phyloP scores from a whole-genome alignment of 441 rosid species.

The Corymbia citriodora region DNA sequence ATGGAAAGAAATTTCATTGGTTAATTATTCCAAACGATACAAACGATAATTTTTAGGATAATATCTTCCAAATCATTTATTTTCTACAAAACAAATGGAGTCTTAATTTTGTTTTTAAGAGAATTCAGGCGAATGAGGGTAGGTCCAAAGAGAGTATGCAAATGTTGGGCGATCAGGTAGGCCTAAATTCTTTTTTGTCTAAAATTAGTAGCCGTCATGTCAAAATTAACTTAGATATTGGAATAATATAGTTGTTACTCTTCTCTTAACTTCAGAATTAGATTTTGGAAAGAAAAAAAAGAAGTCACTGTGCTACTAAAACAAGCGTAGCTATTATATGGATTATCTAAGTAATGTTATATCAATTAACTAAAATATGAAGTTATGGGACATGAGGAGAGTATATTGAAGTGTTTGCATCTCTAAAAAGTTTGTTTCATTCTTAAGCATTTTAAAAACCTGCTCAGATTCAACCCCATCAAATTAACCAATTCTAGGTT shows the following conservation, averaged over 20 bases:
- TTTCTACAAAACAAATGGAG: not conserved
- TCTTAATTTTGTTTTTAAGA: too few relatives aligned
- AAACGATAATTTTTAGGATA: too few relatives aligned
- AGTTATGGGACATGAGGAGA: not conserved
- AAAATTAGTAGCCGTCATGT: not conserved
- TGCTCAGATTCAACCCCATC: not conserved
- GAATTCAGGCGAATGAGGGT: too few relatives aligned
- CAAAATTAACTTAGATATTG: not conserved
- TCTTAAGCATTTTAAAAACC: too few relatives aligned
- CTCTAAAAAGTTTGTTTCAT: not conserved
- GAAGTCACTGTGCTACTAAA: not conserved
- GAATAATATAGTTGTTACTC: not conserved
- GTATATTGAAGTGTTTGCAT: not conserved
- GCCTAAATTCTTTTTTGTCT: not conserved
- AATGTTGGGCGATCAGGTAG: fast-evolving
- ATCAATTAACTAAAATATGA: not conserved
- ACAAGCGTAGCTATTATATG: not conserved
- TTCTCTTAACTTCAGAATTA: too few relatives aligned
- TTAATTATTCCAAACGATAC: too few relatives aligned
- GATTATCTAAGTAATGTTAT: not conserved
- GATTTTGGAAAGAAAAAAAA: not conserved
- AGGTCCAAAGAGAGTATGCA: not conserved
- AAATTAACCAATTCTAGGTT: not conserved
- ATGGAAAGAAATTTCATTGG: not conserved
- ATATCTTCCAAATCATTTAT: too few relatives aligned